A percentile compares a stretch with the other conserved stretches of the same genome.
phyloP scores from a whole-genome alignment of 768 basidiomycete genomes.

The Leccinum pellstonianum region DNA sequence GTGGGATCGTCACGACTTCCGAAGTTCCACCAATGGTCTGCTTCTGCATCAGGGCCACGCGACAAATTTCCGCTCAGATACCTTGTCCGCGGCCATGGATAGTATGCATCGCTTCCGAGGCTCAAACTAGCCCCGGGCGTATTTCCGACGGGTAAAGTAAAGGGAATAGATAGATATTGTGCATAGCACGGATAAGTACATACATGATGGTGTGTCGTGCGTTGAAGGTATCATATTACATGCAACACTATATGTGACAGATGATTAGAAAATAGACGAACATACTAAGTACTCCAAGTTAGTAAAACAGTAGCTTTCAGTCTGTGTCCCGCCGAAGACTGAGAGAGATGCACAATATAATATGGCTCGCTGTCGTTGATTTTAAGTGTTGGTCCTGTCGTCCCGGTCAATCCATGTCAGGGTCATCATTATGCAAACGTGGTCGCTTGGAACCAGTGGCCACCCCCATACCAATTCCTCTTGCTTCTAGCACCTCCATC shows the following conservation, averaged over 20 bases:
- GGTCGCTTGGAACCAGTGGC: constrained; percentile 38
- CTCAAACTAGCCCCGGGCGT: constrained; percentile 3
- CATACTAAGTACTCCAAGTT: constrained; percentile 29
- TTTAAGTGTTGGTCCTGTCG: constrained; percentile 15
- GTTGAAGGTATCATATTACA: constrained; percentile 40
- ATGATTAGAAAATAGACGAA: constrained; percentile 32
- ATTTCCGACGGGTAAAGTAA: constrained; percentile 16
- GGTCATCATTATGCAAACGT: constrained; percentile 54
- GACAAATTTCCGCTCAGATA: constrained; percentile 26
- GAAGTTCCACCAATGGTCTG: constrained; percentile 19
- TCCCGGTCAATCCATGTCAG: constrained; percentile 36
- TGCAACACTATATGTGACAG: constrained; percentile 37
- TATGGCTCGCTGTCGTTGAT: constrained; percentile 23
- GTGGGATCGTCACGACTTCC: constrained; percentile 30
- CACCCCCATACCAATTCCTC: constrained; percentile 63
- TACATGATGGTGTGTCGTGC: constrained; percentile 17
- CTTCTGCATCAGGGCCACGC: constrained; percentile 14
- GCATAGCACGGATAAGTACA: constrained; percentile 8
- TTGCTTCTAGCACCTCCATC: constrained; percentile 77
- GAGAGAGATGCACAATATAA: constrained; percentile 30
- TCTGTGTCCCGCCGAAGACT: constrained; percentile 25
- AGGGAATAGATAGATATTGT: constrained; percentile 5
- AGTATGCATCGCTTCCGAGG: constrained; percentile 2
- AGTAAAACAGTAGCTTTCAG: constrained; percentile 31
- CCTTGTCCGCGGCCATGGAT: constrained; percentile 28